A percentile compares a stretch with the other conserved stretches of the same genome.
phyloP scores from a whole-genome alignment of 1,284 basidiomycete genomes.

The Pascua guehoae region DNA sequence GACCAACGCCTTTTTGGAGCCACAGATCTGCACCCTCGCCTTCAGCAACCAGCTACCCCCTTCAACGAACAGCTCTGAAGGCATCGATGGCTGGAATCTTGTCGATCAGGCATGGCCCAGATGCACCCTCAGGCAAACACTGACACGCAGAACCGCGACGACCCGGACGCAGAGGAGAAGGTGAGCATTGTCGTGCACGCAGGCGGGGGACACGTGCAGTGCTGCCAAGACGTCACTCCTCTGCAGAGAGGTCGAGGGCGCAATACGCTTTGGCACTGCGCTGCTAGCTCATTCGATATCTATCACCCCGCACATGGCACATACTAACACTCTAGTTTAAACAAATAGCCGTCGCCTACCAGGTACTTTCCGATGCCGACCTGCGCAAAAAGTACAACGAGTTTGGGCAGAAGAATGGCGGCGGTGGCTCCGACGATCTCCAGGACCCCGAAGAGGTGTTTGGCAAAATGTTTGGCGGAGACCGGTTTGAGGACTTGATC shows the following conservation, averaged over 20 bases:
- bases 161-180: slow-evolving; percentile 82
- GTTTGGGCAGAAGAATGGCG: slow-evolving; percentile 53
- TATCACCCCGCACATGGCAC: neutral
- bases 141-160: slow-evolving; percentile 71
- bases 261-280: neutral
- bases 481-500: slow-evolving; percentile 53
- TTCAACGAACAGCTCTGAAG: too few relatives aligned
- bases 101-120: neutral
- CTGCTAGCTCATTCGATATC: neutral
- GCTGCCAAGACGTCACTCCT: too few relatives aligned
- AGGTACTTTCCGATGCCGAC: slow-evolving; percentile 76
- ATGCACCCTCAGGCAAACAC: neutral
- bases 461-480: slow-evolving; percentile 75
- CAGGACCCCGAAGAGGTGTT: slow-evolving; percentile 83
- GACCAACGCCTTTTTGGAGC: too few relatives aligned
- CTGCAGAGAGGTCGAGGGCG: neutral
- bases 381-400: slow-evolving; percentile 93
- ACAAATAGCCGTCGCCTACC: slow-evolving; percentile 78
- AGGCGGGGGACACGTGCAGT: too few relatives aligned
- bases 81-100: too few relatives aligned
- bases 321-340: slow-evolving; percentile 58
- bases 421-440: slow-evolving; percentile 42
- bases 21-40: too few relatives aligned
- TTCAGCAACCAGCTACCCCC: too few relatives aligned
- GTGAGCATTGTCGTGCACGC: slow-evolving; percentile 41